Evolutionary conservation across 2,329 filamentous ascomycete species (phyloP), one percentile per base, ranked within the genome.

Genomic region (Mycosphaerella sp.): DNA sequence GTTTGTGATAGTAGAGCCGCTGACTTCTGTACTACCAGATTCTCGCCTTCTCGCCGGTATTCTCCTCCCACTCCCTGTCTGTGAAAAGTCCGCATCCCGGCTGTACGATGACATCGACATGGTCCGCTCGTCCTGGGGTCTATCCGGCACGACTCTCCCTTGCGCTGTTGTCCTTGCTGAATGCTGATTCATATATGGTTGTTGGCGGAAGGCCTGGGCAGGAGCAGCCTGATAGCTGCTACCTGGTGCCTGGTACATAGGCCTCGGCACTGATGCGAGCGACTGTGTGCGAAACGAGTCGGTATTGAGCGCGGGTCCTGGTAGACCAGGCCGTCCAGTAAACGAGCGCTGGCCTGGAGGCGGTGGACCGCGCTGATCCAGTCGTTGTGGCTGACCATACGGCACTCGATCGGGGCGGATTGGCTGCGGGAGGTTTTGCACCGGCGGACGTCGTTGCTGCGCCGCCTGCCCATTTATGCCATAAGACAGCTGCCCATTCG

Each of bases 91-190:
- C 54, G 80, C 79, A 61, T 94, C 88, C 48, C 85, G 78, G 2
- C 84, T 78, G 60, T 89, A 87, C 8, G 87, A 88, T 4, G 86
- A 93, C 85, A 98, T 85, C 41, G 91, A 95, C 93, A 97, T 97
- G 57, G 93, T 84, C 52, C 93, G 82, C 69, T 97, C 91, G 63
- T 94, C 88, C 27, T 60, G 58, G 55, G 90, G 86, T 48, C 91
- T 83, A 66, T 96, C 90, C 1, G 93, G 93, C 7, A 98, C 89
- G 32, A 93, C 77, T 54, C 93, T 81, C 28, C 93, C 93, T 68
- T 96, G 90, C 7, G 90, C 88, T 2, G 93, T 98, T 43, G 89
- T 95, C 55, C 85, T 79, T 1, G 89, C 84, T 61, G 82, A 41
- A 17, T 54, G 79, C 49, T 79, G 74, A 54, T 75, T 77, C 60